Conservation (phyloP, 176 grass and related monocot genomes). For the Tillandsia leiboldiana region DNA sequence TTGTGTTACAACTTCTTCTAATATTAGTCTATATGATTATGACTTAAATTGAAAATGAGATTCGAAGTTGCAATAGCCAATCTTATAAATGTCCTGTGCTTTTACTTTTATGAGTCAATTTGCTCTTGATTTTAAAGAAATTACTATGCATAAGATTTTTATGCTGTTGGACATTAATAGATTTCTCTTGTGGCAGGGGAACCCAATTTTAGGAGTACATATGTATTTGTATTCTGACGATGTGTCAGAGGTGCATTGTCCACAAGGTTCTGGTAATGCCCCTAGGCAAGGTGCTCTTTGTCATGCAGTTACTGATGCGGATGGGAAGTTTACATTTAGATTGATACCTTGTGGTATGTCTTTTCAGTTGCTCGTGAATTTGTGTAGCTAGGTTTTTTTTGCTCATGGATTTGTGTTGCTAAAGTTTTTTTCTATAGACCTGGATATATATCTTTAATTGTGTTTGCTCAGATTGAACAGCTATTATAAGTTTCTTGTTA, state of each 20-base stretch:
- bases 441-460: no score
- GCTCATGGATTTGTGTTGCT: background rate
- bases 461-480: no score
- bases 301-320: conserved; percentile 71
- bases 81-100: background rate
- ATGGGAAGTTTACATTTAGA: conserved; percentile 79
- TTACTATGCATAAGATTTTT: background rate
- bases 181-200: conserved; percentile 42
- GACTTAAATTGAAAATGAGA: background rate
- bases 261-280: conserved; percentile 46
- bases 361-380: conserved; percentile 4
- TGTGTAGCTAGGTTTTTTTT: background rate
- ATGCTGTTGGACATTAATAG: background rate
- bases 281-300: conserved; percentile 71
- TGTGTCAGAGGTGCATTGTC: conserved; percentile 47
- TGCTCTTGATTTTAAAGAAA: background rate
- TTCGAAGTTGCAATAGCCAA: background rate
- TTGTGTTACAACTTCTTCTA: background rate
- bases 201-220: conserved; percentile 89
- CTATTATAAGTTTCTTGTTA: background rate
- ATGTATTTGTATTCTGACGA: conserved; percentile 90
- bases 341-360: conserved; percentile 82
- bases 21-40: background rate
- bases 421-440: background rate
- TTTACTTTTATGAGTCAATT: background rate